Conservation (phyloP, 108 stramenopile species). For the Mayamaea pseudoterrestris region DNA sequence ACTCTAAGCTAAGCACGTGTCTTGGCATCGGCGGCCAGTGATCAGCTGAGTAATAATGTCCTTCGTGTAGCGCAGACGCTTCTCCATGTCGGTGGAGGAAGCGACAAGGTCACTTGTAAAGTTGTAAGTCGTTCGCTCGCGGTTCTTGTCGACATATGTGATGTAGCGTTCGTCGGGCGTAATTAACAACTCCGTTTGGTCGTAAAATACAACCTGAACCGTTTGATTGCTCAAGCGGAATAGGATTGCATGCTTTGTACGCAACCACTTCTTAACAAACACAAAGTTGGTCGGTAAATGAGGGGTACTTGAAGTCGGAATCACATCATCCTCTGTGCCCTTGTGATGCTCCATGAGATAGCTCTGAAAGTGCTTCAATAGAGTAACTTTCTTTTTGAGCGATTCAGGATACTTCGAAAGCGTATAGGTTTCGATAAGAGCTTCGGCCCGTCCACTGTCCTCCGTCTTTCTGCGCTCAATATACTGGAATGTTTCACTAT, state of each 20-base stretch:
- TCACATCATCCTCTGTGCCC: constrained; percentile 4
- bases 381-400: constrained; percentile 93
- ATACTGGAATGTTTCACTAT: constrained; percentile 80
- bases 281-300: constrained; percentile 42
- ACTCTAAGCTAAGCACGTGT: too few species aligned
- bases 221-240: constrained; percentile 95
- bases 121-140: constrained; percentile 50
- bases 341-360: constrained; percentile 60
- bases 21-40: neutral
- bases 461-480: constrained; percentile 62
- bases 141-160: constrained; percentile 84
- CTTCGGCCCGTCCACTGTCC: constrained; percentile 14
- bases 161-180: constrained; percentile 71
- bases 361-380: constrained; percentile 91
- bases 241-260: constrained; percentile 93
- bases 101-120: constrained; percentile 57
- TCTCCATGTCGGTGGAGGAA: constrained; percentile 62
- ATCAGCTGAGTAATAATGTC: constrained; percentile 86
- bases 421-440: constrained; percentile 38
- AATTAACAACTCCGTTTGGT: constrained; percentile 85
- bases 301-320: too few species aligned
- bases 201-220: constrained; percentile 92
- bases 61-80: constrained; percentile 87
- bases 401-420: constrained; percentile 62
- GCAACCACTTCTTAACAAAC: constrained; percentile 95